Base-by-base conservation (phyloP, 2,329 filamentous ascomycete species). In the Stachybotrys echinatus region DNA sequence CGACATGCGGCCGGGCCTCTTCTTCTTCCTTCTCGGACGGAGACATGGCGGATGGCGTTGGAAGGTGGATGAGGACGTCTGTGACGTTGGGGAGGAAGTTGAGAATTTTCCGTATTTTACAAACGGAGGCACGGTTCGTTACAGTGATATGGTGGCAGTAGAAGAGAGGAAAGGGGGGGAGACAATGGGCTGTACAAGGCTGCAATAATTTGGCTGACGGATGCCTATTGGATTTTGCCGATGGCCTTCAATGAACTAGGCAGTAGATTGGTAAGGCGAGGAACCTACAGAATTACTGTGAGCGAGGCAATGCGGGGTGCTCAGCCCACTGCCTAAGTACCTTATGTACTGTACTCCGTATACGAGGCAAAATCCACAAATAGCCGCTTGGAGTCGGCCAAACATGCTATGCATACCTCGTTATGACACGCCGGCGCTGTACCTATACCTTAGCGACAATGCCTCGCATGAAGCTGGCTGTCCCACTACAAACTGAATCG, bases 1-100 rank as follows among this genome's bases (percentile, higher is more conserved):
- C 76, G 60, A 81, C 76, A 58, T 75, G 77, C 62, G 58, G 66
- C 58, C 62, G 65, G 61, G 54, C 63, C 54, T 63, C 67, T 60
- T 63, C 67, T 60, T 56, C 55, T 54, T 64, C 61, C 62, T 67
- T 73, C 37, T 67, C 66, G 38, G 73, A 63, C 45, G 63, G 64
- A 38, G 74, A 63, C 75, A 78, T 78, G 54, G 39, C 65, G 58
- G 42, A 34, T 45, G 31, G 45, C 22, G 50, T 18, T 46, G 49
- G 50, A 55, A 54, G 51, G 53, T 57, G 51, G 53, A 50, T 48
- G 37, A 14, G 27, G 3, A 5, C 14, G 14, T 2, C 14, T 34
- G 10, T 34, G 14, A 10, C 27, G 27, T 34, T 8, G 27, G 27
- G 5, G 3, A 34, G 2, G 27, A n/a, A n/a, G n/a, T n/a, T n/a